Evolutionary conservation across 306 rosid species (phyloP), one percentile per base, ranked within the genome.

Genomic region (Lablab purpureus): DNA sequence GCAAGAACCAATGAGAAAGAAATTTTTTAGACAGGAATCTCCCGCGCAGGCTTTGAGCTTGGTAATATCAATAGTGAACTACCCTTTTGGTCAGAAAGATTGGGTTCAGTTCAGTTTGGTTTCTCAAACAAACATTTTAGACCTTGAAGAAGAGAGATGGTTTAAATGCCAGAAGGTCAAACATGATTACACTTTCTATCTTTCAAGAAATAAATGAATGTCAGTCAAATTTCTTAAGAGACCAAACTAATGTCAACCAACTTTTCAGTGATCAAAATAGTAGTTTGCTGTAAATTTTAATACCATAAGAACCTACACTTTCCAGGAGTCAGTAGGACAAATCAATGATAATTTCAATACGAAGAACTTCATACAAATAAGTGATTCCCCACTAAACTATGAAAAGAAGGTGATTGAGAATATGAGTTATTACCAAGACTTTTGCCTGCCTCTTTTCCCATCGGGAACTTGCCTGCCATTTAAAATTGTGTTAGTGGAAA

Each of bases 401-500:
- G 71, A 5, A 67, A 40, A 60, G 5, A 67, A 43, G 30, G 65
- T 17, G 50, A 54, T 22, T 46, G 76, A 54, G 71, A 73, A 25
- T 46, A 45, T 13, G 82, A 85, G 59, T 77, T 77, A 84, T 22
- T 87, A 95, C 99, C 93, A 91, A 75, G 80, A 93, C 97, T 80
- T 87, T 90, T 69, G 94, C 90, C 82, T 95, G 99, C 89, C 98
- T 87, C 91, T 93, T 93, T 58, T 93, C 94, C 99, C 99, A 95
- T 25, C 99, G 81, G 30, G 92, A 56, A 87, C 88, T 91, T 64
- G 99, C 99, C 99, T 95, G 93, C 32, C 84, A 77, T 73, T 66
- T 62, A 68, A 30, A 27, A 74, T 78, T 45, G 64, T 55, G 56
- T 76, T 78, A 84, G 32, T 36, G 10, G 23, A 56, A 63, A 47